Evolutionary conservation across 306 rosid species (phyloP).

Genomic region (Boehmeria nivea): DNA sequence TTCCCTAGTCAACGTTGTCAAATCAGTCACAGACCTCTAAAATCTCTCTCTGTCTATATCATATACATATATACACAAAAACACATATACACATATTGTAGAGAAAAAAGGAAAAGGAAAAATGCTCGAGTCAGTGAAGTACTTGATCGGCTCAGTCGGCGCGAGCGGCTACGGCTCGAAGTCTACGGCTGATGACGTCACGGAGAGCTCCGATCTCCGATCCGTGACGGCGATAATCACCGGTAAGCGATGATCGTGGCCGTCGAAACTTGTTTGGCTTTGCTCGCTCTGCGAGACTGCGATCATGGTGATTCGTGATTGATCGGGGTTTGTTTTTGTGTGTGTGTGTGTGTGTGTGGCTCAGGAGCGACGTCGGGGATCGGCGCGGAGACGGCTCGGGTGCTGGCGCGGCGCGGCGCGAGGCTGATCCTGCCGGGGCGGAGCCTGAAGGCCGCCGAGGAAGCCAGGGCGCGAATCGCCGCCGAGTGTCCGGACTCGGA

Average conservation of each 20-base stretch:
- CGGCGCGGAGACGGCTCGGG: conserved; percentile 86
- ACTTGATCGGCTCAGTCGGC: conserved; percentile 73
- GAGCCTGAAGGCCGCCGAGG: conserved; percentile 66
- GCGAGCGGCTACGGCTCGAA: conserved; percentile 75
- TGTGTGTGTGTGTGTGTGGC: too few species aligned
- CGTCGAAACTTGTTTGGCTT: neutral
- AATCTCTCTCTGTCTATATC: neutral
- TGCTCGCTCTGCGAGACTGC: neutral
- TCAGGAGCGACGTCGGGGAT: conserved; percentile 89
- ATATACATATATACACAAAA: neutral
- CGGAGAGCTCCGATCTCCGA: conserved; percentile 38
- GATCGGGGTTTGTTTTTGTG: neutral
- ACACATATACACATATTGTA: too few species aligned
- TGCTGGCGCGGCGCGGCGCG: conserved; percentile 77
- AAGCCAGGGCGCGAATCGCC: conserved; percentile 47
- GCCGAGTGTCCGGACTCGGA: conserved; percentile 52
- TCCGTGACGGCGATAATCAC: conserved; percentile 79
- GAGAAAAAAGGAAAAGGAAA: neutral
- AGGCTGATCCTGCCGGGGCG: conserved; percentile 73
- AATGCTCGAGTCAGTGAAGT: conserved; percentile 58
- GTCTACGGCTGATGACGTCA: conserved; percentile 77
- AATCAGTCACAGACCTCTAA: neutral
- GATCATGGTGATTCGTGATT: neutral
- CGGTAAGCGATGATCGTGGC: conserved; percentile 31
- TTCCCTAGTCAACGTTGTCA: conserved; percentile 16